A percentile compares a stretch with the other conserved stretches of the same genome.
Conservation (phyloP, 345 rosid genomes). For the Lepidium africanum region DNA sequence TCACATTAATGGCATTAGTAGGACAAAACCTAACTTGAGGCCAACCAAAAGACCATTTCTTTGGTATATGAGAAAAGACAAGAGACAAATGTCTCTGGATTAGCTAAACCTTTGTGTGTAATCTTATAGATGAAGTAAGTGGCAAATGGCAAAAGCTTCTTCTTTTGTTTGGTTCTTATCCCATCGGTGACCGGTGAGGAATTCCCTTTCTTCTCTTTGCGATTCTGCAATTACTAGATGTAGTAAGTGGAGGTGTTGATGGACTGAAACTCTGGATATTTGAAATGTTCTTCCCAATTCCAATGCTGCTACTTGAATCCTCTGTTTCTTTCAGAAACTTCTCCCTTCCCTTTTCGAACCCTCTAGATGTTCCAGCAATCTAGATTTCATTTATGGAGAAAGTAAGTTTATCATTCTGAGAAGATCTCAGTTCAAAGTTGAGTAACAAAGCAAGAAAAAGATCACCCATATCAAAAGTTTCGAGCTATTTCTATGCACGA, state of each 20-base stretch:
- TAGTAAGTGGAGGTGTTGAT: slow-evolving; percentile 86
- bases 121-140: slow-evolving; percentile 15
- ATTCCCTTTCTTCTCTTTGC: slow-evolving; percentile 94
- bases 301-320: slow-evolving; percentile 69
- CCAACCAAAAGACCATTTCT: slow-evolving; percentile 17
- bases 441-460: neutral
- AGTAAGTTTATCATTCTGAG: neutral
- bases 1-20: slow-evolving; percentile 21
- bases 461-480: neutral
- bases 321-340: slow-evolving; percentile 50
- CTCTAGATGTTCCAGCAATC: slow-evolving; percentile 71
- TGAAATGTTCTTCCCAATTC: slow-evolving; percentile 34
- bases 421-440: neutral
- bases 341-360: slow-evolving; percentile 49
- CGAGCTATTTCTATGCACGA: neutral
- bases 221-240: slow-evolving; percentile 44
- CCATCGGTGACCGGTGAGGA: slow-evolving; percentile 94
- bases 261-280: slow-evolving; percentile 61
- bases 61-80: neutral
- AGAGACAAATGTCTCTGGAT: slow-evolving; percentile 17
- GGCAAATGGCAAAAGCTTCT: slow-evolving; percentile 8
- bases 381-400: slow-evolving; percentile 19
- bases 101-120: slow-evolving; percentile 11
- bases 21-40: slow-evolving; percentile 12
- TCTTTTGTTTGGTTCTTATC: slow-evolving; percentile 5